Evolutionary conservation across 2,329 filamentous ascomycete species (phyloP).

Genomic region (Domatiomyces catenatus): DNA sequence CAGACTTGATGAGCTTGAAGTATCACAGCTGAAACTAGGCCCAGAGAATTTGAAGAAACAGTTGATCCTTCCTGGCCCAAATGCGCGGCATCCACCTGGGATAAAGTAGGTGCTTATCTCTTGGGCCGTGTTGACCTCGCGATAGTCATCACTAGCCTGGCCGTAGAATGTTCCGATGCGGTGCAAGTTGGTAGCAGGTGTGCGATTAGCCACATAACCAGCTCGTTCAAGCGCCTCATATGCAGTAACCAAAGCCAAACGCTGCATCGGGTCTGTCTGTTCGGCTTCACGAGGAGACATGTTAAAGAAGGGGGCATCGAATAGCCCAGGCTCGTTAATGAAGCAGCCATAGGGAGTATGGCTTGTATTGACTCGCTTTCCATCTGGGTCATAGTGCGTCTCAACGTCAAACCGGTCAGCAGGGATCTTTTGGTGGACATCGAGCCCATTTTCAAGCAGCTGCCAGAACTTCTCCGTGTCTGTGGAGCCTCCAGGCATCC

Average conservation of each 20-base stretch:
- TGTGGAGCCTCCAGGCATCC: slow-evolving; percentile 42
- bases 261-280: slow-evolving; percentile 33
- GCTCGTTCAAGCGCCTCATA: slow-evolving; percentile 64
- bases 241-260: slow-evolving; percentile 48
- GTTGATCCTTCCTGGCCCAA: slow-evolving; percentile 28
- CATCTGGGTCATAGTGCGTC: slow-evolving; percentile 22
- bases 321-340: slow-evolving; percentile 23
- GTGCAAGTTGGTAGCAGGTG: slow-evolving; percentile 41
- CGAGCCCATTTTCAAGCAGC: slow-evolving; percentile 21
- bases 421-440: slow-evolving; percentile 20
- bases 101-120: slow-evolving; percentile 18
- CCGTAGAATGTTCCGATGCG: slow-evolving; percentile 52
- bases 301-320: slow-evolving; percentile 28
- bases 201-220: slow-evolving; percentile 52
- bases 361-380: slow-evolving; percentile 21
- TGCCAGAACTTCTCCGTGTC: slow-evolving; percentile 21
- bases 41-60: slow-evolving; percentile 56
- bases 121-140: slow-evolving; percentile 16
- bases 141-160: slow-evolving; percentile 17
- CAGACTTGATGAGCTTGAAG: slow-evolving; percentile 53
- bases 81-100: slow-evolving; percentile 17
- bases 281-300: slow-evolving; percentile 19
- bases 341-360: slow-evolving; percentile 23
- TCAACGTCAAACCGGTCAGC: slow-evolving; percentile 22
- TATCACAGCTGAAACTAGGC: slow-evolving; percentile 50